Percentiles rank a stretch among this genome's conserved stretches.
Conservation (phyloP, 495 filamentous ascomycete species). For the Terfezia boudieri region DNA sequence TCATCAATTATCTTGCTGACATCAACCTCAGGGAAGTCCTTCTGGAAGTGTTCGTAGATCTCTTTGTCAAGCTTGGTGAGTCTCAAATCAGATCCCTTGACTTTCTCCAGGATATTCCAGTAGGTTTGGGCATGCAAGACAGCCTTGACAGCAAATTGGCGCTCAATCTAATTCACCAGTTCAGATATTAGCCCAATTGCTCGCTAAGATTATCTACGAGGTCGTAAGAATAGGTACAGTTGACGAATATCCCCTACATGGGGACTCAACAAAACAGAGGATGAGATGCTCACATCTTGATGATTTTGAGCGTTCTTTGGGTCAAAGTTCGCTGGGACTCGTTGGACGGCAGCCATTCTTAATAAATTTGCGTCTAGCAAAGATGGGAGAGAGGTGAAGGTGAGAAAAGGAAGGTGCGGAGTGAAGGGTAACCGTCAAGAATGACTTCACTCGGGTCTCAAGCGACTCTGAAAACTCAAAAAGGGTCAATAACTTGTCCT, state of each 20-base stretch:
- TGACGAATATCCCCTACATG: background rate
- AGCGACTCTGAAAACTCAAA: no score
- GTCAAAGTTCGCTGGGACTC: constrained; percentile 29
- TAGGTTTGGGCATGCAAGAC: constrained; percentile 93
- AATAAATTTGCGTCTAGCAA: background rate
- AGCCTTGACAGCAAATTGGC: constrained; percentile 96
- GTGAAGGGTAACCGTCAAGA: no score
- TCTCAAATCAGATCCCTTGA: constrained; percentile 61
- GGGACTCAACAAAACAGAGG: background rate
- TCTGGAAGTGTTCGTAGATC: constrained; percentile 68
- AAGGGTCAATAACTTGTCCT: no score
- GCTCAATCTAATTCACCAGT: constrained; percentile 55
- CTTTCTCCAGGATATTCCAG: constrained; percentile 83
- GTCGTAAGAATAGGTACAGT: background rate
- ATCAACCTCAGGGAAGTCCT: constrained; percentile 82
- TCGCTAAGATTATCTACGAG: background rate
- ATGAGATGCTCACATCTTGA: constrained; percentile 37
- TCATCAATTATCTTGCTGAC: constrained; percentile 58
- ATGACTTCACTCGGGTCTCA: no score
- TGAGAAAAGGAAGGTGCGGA: background rate
- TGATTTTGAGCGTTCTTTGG: constrained; percentile 53
- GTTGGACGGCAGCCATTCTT: constrained; percentile 10
- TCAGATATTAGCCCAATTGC: background rate
- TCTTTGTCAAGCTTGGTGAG: constrained; percentile 89
- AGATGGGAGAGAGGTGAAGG: background rate